Base-by-base conservation (phyloP, 129 eudicot species). In the Flaveria brownii region DNA sequence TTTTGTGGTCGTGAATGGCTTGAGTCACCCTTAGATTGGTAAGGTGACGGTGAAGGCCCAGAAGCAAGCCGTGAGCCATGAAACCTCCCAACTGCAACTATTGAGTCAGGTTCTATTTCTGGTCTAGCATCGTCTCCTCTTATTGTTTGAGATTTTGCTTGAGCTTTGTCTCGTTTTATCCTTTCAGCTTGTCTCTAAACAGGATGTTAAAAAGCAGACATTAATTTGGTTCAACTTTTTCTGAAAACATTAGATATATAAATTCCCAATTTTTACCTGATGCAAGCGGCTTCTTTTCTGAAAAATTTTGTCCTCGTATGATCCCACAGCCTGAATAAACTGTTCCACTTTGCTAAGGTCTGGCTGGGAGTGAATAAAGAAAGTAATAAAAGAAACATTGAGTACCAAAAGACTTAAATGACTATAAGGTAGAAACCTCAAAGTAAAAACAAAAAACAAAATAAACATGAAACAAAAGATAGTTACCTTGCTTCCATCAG, bases 61-160 rank as follows among this genome's bases (percentile, higher is more conserved):
- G 97, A 91, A 80, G 99, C 97, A 83, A 94, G 99, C 49, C 94
- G 96, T n/a, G 99, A 94, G 67, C 97, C 99, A 57, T 87, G 96
- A 85, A 88, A 94, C 22, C 92, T 91, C 42, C 89, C 81, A 77
- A 94, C 97, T 18, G 99, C 92, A 71, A 94, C 99, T 72, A 94
- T 68, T 18, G 90, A 85, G 22, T 89, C 96, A 30, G 93, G 99
- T 46, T 73, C 79, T 39, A 81, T 61, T 77, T 77, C 85, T 78
- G 97, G 99, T 71, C 80, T 90, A 26, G 75, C 84, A 78, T 91
- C 99, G 89, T 91, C 97, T 77, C 97, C 99, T 84, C 96, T 84
- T 59, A 78, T 85, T 18, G 47, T 72, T 74, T 91, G 98, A 74
- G 80, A 68, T 69, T 87, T 89, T 13, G 69, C 80, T 76, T 91